A percentile compares a stretch with the other conserved stretches of the same genome.
Conservation (phyloP, 306 rosid genomes). For the Lithocarpus polystachyus region DNA sequence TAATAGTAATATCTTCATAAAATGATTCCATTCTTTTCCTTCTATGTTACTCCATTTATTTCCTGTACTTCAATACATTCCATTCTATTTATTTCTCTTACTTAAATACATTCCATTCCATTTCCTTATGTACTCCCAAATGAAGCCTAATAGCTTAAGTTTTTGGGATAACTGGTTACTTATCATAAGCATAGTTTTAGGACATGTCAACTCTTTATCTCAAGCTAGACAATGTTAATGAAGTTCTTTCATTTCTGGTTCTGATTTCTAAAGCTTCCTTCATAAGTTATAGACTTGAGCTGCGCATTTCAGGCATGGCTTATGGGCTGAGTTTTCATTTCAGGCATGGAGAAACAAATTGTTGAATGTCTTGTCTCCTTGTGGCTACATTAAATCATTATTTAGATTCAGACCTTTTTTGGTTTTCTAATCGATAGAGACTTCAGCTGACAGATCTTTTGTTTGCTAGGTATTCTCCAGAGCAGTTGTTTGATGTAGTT, state of each 20-base stretch:
- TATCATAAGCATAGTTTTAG: not conserved
- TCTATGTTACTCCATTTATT: too few species aligned
- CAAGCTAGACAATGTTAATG: not conserved
- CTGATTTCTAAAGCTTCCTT: not conserved
- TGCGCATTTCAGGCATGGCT: not conserved
- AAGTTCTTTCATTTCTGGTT: not conserved
- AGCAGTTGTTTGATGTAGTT: conserved; percentile 86
- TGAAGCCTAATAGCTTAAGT: too few species aligned
- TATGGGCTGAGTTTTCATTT: not conserved
- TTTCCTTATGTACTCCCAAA: not conserved
- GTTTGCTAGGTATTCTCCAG: conserved; percentile 70
- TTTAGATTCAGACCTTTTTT: not conserved
- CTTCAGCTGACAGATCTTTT: conserved; percentile 21
- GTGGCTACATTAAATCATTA: not conserved
- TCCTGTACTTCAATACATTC: fast-evolving
- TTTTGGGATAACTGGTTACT: too few species aligned
- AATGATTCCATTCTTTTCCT: fast-evolving
- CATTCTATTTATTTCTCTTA: too few species aligned
- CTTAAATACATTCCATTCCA: too few species aligned
- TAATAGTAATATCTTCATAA: too few species aligned
- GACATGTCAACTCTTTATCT: not conserved
- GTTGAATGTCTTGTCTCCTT: not conserved
- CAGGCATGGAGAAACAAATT: not conserved
- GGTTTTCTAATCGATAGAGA: not conserved
- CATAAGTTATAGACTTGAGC: not conserved